A percentile compares a stretch with the other conserved stretches of the same genome.
These are phyloP conservation scores for Cytospora piceicola DNA, from an alignment of 2,329 filamentous ascomycete species.

Conservation along the genomic window DNA sequence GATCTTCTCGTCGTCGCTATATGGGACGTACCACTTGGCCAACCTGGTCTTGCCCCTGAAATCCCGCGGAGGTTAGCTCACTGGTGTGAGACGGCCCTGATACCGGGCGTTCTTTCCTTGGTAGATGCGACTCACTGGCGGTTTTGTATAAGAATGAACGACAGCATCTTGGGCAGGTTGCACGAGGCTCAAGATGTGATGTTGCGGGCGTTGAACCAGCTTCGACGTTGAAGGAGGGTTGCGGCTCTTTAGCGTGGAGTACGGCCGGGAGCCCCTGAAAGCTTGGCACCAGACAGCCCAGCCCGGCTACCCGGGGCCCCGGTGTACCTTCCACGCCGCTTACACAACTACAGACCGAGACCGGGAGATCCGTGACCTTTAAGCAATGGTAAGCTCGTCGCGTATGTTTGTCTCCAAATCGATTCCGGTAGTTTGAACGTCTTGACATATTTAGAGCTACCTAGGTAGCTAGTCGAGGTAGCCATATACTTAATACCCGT, in stretches of 20 bases:
- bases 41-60: slow-evolving; percentile 93
- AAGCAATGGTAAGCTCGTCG: too few relatives aligned
- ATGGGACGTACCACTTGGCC: slow-evolving; percentile 98
- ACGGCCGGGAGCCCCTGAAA: slow-evolving; percentile 17
- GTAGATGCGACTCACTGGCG: slow-evolving; percentile 65
- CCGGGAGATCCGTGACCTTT: too few relatives aligned
- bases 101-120: too few relatives aligned
- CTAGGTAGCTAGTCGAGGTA: neutral
- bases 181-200: slow-evolving; percentile 22
- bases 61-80: slow-evolving; percentile 14
- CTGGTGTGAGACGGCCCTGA: neutral
- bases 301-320: neutral
- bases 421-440: too few relatives aligned
- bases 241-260: slow-evolving; percentile 26
- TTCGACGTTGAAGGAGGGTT: slow-evolving; percentile 24
- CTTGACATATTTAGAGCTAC: too few relatives aligned
- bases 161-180: slow-evolving; percentile 60
- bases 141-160: slow-evolving; percentile 89
- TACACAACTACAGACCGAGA: neutral
- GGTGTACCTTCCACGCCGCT: neutral
- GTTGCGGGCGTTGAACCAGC: slow-evolving; percentile 1
- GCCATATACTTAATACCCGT: neutral
- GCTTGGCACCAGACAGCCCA: slow-evolving; percentile 16
- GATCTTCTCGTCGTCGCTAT: slow-evolving; percentile 98
- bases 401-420: too few relatives aligned